Evolutionary conservation across 129 eudicot genomes (phyloP), one percentile per base, ranked within the genome.

Genomic region (Kitagawia praeruptora): DNA sequence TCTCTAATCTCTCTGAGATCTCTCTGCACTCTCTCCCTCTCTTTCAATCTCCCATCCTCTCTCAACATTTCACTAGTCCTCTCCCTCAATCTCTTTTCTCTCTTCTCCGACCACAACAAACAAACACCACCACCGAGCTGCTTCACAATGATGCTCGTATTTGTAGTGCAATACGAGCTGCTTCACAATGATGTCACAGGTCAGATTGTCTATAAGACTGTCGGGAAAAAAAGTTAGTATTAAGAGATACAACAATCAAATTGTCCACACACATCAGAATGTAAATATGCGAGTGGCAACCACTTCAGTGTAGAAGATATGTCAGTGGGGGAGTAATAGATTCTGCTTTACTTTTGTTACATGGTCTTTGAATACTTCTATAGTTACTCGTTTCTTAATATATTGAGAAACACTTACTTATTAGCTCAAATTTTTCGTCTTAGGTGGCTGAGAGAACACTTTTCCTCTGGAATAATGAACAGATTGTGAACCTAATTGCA

Each of bases 391-490:
- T 25, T 3, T 21, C 6, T 61, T 25, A 12, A n/a, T 10, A 61
- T 10, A 10, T n/a, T n/a, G 31, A 34, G 6, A 34, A 69, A 69
- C 12, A 14, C 13, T 40, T 78, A 25, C 47, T 79, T 23, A 61
- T 46, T 34, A 16, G 14, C 73, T 31, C 12, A 14, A 66, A 13
- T 61, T 75, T 51, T 39, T 6, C 27, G 2, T 63, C 74, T 44
- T 87, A 94, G 98, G 98, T 94, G 67, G 98, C 98, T 18, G 98
- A 94, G 76, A 82, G 98, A 86, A 92, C 98, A 18, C 86, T 94
- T n/a, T 90, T 90, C 86, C 85, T 94, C 31, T 91, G 98, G 98
- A 94, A 94, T 49, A 94, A 92, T 56, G 96, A 94, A 53, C 96
- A 91, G 81, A 81, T 94, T 83, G 77, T 88, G 79, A 88, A 87